Conservation (phyloP, 1,284 basidiomycete species). For the Rhodofomes roseus region DNA sequence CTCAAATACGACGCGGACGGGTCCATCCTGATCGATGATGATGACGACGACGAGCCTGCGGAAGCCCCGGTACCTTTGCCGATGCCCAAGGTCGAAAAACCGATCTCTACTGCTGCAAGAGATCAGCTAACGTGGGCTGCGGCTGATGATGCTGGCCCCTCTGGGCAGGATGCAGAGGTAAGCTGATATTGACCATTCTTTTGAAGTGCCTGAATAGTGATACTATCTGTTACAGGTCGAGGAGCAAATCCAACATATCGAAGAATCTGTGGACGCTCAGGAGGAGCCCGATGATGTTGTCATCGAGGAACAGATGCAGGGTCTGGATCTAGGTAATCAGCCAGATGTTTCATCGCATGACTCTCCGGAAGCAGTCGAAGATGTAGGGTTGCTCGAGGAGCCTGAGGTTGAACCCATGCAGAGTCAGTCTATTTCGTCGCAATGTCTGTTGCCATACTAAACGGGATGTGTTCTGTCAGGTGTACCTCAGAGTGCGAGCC, state of each 20-base stretch:
- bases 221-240: neutral
- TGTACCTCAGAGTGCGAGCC: neutral
- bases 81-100: neutral
- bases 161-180: neutral
- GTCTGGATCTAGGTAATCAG: neutral
- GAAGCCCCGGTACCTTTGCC: neutral
- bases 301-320: conserved; percentile 3
- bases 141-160: no score
- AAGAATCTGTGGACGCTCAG: neutral
- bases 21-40: conserved; percentile 2
- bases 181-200: neutral
- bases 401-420: no score
- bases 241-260: neutral
- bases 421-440: no score
- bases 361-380: neutral
- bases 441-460: no score
- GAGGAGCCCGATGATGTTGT: neutral
- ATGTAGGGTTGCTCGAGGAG: no score
- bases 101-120: neutral
- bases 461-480: no score
- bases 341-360: neutral
- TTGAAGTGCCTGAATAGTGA: no score
- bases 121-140: neutral
- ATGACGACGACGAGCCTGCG: neutral
- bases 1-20: conserved; percentile 4